These are phyloP conservation scores for Aspergillus latus DNA, from an alignment of 2,329 filamentous ascomycete species.

Conservation along the genomic window DNA sequence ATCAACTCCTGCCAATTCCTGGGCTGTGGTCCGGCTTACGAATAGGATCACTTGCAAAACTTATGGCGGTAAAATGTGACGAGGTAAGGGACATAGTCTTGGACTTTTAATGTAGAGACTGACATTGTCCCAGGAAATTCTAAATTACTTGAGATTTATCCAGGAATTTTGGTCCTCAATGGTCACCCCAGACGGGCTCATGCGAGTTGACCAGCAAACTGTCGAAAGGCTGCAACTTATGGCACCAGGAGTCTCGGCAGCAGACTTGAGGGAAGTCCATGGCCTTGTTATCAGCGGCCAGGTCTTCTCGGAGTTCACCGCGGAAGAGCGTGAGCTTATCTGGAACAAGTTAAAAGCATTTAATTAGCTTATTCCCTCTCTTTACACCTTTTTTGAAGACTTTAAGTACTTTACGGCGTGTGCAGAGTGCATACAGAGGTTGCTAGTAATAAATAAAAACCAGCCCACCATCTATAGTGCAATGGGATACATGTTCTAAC, in stretches of 20 bases:
- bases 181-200: conserved; percentile 14
- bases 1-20: conserved; percentile 33
- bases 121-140: conserved; percentile 19
- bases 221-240: conserved; percentile 20
- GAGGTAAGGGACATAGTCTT: conserved; percentile 11
- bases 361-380: conserved; percentile 22
- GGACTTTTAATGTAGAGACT: background rate
- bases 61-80: conserved; percentile 18
- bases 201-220: conserved; percentile 23
- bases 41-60: conserved; percentile 18
- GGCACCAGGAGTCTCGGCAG: conserved; percentile 18
- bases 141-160: conserved; percentile 20
- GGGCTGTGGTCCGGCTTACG: conserved; percentile 16
- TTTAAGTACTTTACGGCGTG: conserved; percentile 34
- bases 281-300: conserved; percentile 22
- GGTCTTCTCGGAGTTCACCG: conserved; percentile 18
- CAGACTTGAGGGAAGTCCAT: conserved; percentile 13
- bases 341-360: background rate
- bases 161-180: conserved; percentile 23
- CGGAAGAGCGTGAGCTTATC: conserved; percentile 14
- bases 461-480: background rate
- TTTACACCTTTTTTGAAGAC: conserved; percentile 41
- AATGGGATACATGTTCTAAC: background rate
- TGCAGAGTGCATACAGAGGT: conserved; percentile 29
- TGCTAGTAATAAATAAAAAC: conserved; percentile 14